A percentile compares a stretch with the other conserved stretches of the same genome.
Conservation (phyloP, 768 basidiomycete species). For the Saitozyma sp. region DNA sequence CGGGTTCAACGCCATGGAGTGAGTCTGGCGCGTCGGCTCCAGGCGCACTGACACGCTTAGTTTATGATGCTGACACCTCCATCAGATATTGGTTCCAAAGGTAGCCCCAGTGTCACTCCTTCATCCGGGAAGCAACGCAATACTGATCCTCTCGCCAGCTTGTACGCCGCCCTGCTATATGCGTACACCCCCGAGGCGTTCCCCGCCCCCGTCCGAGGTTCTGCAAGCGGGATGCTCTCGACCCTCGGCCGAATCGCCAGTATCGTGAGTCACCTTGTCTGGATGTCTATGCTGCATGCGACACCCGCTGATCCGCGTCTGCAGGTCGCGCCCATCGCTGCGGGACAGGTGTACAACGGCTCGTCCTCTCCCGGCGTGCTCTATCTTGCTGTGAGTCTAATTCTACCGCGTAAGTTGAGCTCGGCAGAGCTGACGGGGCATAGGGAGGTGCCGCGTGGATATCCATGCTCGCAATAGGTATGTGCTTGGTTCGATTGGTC, state of each 20-base stretch:
- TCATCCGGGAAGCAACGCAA: neutral
- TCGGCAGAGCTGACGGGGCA: neutral
- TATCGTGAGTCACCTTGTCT: slow-evolving; percentile 8
- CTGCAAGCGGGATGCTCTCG: slow-evolving; percentile 59
- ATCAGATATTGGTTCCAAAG: slow-evolving; percentile 39
- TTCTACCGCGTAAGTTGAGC: neutral
- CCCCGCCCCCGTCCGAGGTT: slow-evolving; percentile 62
- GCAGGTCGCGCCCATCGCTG: slow-evolving; percentile 28
- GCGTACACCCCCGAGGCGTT: slow-evolving; percentile 66
- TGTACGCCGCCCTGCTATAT: slow-evolving; percentile 52
- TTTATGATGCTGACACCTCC: no score
- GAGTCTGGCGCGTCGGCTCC: no score
- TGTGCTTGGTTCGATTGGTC: slow-evolving; percentile 9
- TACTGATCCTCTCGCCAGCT: slow-evolving; percentile 4
- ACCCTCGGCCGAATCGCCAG: slow-evolving; percentile 43
- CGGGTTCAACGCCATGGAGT: slow-evolving; percentile 40
- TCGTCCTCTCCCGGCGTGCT: slow-evolving; percentile 32
- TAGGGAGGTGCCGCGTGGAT: slow-evolving; percentile 41
- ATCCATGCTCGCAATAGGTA: slow-evolving; percentile 35
- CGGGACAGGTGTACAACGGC: slow-evolving; percentile 24
- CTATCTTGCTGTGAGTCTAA: slow-evolving; percentile 23
- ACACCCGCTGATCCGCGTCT: neutral
- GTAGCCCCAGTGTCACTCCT: neutral
- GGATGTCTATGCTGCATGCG: neutral
- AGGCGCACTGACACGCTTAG: no score